Base-by-base conservation (phyloP, 2,329 filamentous ascomycete species). In the Colletotrichum sp. region DNA sequence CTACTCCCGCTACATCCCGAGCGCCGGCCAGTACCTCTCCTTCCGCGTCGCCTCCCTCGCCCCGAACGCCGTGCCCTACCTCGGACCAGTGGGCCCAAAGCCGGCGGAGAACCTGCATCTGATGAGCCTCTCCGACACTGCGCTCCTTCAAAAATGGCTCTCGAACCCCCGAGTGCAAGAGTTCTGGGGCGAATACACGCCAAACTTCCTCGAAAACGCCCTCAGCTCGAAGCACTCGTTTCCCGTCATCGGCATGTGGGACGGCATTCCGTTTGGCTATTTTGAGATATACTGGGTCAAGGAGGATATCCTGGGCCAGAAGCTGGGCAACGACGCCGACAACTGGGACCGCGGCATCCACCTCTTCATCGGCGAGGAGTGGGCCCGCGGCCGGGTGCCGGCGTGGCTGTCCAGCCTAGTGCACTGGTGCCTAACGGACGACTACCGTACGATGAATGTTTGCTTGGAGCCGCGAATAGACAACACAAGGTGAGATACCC, bases 211-310 rank as follows among this genome's bases (percentile, higher is more conserved):
- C 5, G 87, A 89, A 24, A 87, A 86, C 4, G 92, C 90, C 0
- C 86, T 99, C 13, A 89, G 89, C 15, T 92, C 90, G 24, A 89
- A 89, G 21, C 94, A 98, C 84, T 95, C 93, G 10, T 98, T 99
- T 84, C 97, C 97, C 0, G 95, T 93, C 1, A 96, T 99, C 76
- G 97, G 95, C 1, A 93, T 96, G 82, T 99, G 96, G 95, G 95
- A 99, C 80, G 96, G 95, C 13, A 94, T 96, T 76, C 96, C 96
- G 0, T 99, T 99, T 86, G 97, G 96, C 0, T 99, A 98, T 83
- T 98, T 99, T 82, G 97, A 99, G 87, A 90, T 99, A 39, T 99
- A 99, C 86, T 99, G 97, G 96, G 95, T 97, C 5, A 98, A 98
- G 81, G 97, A 99, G 83, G 97, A 99, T 81, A 87, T 89, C 0